Base-by-base conservation (phyloP, 2,329 filamentous ascomycete genomes). In the Fusarium liriodendri region DNA sequence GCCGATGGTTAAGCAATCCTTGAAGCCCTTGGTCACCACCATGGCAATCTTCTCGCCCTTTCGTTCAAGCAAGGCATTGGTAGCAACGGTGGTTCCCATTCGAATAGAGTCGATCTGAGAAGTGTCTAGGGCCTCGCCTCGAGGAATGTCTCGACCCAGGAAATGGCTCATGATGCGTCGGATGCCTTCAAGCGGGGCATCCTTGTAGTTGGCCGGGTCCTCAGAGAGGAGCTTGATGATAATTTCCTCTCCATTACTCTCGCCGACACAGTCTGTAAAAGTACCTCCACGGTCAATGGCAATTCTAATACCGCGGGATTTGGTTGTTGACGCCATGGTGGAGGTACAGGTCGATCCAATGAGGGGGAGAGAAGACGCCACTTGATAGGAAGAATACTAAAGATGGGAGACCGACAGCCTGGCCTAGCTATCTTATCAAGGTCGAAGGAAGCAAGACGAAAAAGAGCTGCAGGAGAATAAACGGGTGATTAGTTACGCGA, bases 1-100 rank as follows among this genome's bases (percentile, higher is more conserved):
- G 16, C 95, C 95, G 80, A 98, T 98, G 62, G 92, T 89, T 27
- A 98, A 85, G 76, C 94, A 97, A 81, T 98, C 95, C 76, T 91
- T 92, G 86, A 98, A 98, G 0, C 95, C 95, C 75, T 91, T 92
- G 1, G 94, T 98, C 13, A 97, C 94, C 1, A 98, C 90, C 82
- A 98, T 89, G 16, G 94, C 95, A 79, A 97, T 96, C 76, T 90
- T 91, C 84, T 97, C 95, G 57, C 95, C 95, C 82, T 98, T 98
- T 67, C 95, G 88, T 83, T 98, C 95, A 3, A 98, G 87, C 65
- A 98, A 84, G 0, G 95, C 95, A 82, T 98, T 98, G 1, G 95
- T 98, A 11, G 95, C 95, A 14, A 98, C 95, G 0, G 95, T 98
- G 2, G 95, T 98, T 52, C 95, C 95, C 95, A 98, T 98, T 57